Evolutionary conservation across 2,329 filamentous ascomycete species (phyloP).

Genomic region (Alternaria arborescens): DNA sequence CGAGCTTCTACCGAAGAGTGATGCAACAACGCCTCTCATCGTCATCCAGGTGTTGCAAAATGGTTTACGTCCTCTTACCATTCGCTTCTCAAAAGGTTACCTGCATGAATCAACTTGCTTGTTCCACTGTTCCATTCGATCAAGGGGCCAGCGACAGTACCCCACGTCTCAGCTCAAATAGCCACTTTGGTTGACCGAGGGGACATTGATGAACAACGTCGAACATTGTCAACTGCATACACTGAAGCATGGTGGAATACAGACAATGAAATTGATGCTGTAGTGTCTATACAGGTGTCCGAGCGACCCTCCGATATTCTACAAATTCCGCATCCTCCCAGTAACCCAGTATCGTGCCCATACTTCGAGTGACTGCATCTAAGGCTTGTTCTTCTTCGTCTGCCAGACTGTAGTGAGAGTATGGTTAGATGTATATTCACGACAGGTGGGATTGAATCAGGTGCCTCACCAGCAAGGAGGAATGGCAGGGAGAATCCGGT

Average conservation of each 20-base stretch:
- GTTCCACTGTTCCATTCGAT: neutral
- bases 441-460: neutral
- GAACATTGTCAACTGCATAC: constrained; percentile 1
- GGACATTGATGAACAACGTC: constrained; percentile 3
- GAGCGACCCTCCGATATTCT: constrained; percentile 43
- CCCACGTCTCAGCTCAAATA: neutral
- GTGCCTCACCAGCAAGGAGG: constrained; percentile 68
- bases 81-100: neutral
- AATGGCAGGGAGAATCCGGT: constrained; percentile 68
- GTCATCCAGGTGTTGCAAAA: constrained; percentile 14
- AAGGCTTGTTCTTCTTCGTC: constrained; percentile 67
- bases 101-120: neutral
- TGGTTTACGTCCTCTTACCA: neutral
- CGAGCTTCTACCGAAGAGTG: constrained; percentile 37
- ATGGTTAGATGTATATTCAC: constrained; percentile 29
- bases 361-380: constrained; percentile 24
- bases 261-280: constrained; percentile 49
- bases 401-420: constrained; percentile 65
- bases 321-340: constrained; percentile 35
- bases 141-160: neutral
- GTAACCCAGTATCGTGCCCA: constrained; percentile 28
- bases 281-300: constrained; percentile 45
- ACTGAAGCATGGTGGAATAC: constrained; percentile 20
- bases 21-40: constrained; percentile 14
- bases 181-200: neutral